Evolutionary conservation across 2,329 filamentous ascomycete genomes (phyloP), one percentile per base, ranked within the genome.

Genomic region (Emericellopsis cladophorae): DNA sequence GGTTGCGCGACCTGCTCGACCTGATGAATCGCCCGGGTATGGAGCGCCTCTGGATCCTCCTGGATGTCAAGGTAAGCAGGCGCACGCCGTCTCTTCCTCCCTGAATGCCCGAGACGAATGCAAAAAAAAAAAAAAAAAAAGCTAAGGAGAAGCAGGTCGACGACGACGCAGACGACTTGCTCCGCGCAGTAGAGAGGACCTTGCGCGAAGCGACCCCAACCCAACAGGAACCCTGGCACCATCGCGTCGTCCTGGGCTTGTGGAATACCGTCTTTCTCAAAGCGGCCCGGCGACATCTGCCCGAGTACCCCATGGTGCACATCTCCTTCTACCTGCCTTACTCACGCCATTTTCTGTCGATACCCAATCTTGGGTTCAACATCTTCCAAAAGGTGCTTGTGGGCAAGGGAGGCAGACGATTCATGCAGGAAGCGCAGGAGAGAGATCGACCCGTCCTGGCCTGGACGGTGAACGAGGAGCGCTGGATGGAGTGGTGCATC

Each of bases 391-490:
- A 71, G 42, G 63, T 76, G 16, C 70, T 95, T 39, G 72, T 86
- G 43, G 78, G 81, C 1, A 79, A 79, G 0, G 64, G 76, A 31
- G 88, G 88, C 7, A 55, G 58, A 9, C 61, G 65, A 10, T 92
- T 95, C 62, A 60, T 88, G 14, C 65, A 67, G 11, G 72, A 80
- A 41, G 74, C 76, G 22, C 70, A 48, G 10, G 43, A 44, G 18
- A 42, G 45, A 21, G 48, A 70, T 45, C 71, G 82, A 18, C 70
- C 73, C 4, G 65, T 95, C 5, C 80, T 82, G 51, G 73, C 78
- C 1, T 96, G 90, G 90, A 95, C 89, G 0, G 84, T 95, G 39
- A 95, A 96, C 55, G 73, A 82, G 12, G 72, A 76, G 46, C 67
- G 70, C 39, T 74, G 78, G 60, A 95, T 96, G 89, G 72, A 78